Evolutionary conservation across 2,329 filamentous ascomycete genomes (phyloP).

Genomic region (Zymoseptoria pseudotritici): DNA sequence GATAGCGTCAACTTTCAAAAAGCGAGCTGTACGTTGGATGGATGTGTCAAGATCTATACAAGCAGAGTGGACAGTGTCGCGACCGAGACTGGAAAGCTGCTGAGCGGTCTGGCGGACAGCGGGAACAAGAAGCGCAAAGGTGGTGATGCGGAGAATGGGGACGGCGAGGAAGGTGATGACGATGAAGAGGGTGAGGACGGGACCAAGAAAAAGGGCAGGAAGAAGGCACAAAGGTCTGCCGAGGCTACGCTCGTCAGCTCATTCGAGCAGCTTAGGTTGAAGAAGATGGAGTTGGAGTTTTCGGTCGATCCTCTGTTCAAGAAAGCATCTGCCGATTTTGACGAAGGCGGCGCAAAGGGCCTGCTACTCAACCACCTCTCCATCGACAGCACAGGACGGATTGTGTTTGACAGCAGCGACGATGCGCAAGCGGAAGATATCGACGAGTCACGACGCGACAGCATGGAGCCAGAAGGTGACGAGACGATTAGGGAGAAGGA

Average conservation of each 20-base stretch:
- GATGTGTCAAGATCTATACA: slow-evolving; percentile 98
- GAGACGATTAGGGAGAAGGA: slow-evolving; percentile 39
- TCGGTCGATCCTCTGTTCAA: slow-evolving; percentile 98
- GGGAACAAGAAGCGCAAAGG: slow-evolving; percentile 48
- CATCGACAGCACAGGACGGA: slow-evolving; percentile 83
- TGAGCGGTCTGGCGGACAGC: slow-evolving; percentile 88
- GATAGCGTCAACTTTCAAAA: slow-evolving; percentile 98
- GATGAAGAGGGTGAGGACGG: slow-evolving; percentile 45
- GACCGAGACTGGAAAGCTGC: slow-evolving; percentile 88
- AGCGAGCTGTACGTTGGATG: slow-evolving; percentile 92
- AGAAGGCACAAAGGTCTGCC: slow-evolving; percentile 70
- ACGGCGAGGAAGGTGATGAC: slow-evolving; percentile 51
- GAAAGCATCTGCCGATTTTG: slow-evolving; percentile 95
- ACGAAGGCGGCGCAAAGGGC: slow-evolving; percentile 94
- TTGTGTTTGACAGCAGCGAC: slow-evolving; percentile 97
- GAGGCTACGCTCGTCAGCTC: slow-evolving; percentile 89
- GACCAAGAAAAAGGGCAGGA: slow-evolving; percentile 56
- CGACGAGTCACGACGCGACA: slow-evolving; percentile 29
- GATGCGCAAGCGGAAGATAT: slow-evolving; percentile 54
- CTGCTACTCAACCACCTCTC: slow-evolving; percentile 92
- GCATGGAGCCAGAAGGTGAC: slow-evolving; percentile 37
- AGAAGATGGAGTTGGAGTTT: slow-evolving; percentile 96
- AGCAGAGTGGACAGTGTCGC: slow-evolving; percentile 97
- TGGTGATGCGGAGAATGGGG: slow-evolving; percentile 56
- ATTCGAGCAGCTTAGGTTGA: slow-evolving; percentile 81